Conservation (phyloP, 768 basidiomycete species). For the Termitomyces heimii region DNA sequence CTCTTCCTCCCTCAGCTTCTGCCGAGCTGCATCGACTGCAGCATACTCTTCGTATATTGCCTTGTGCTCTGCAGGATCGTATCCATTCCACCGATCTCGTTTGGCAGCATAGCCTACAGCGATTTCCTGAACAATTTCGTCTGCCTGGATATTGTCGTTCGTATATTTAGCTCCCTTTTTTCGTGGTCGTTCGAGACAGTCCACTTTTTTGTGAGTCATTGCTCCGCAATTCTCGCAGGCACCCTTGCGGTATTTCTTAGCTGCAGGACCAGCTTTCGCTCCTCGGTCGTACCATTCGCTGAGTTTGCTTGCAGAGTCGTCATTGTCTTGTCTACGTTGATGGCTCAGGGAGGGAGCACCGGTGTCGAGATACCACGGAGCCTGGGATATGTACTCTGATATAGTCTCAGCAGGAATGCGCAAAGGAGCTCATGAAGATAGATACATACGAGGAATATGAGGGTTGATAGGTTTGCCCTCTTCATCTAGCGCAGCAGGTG, state of each 20-base stretch:
- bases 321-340: slow-evolving; percentile 78
- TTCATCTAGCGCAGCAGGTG: slow-evolving; percentile 91
- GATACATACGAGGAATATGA: slow-evolving; percentile 87
- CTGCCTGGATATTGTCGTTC: slow-evolving; percentile 82
- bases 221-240: slow-evolving; percentile 99
- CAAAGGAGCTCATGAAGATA: neutral
- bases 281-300: slow-evolving; percentile 93
- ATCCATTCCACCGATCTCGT: slow-evolving; percentile 98
- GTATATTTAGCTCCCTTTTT: slow-evolving; percentile 95
- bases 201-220: slow-evolving; percentile 85
- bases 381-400: slow-evolving; percentile 94
- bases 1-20: slow-evolving; percentile 91
- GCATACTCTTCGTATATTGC: slow-evolving; percentile 90
- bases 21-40: slow-evolving; percentile 84
- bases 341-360: slow-evolving; percentile 91
- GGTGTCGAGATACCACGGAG: slow-evolving; percentile 97
- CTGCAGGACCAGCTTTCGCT: slow-evolving; percentile 77
- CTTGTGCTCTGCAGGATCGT: slow-evolving; percentile 85
- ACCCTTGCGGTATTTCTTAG: slow-evolving; percentile 95
- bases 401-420: neutral
- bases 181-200: slow-evolving; percentile 94
- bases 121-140: slow-evolving; percentile 85
- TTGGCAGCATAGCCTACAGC: slow-evolving; percentile 84
- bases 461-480: slow-evolving; percentile 96
- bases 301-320: slow-evolving; percentile 55